phyloP scores from a whole-genome alignment of 1,139 yeast species.

The Kurtzmaniella quercitrusa region DNA sequence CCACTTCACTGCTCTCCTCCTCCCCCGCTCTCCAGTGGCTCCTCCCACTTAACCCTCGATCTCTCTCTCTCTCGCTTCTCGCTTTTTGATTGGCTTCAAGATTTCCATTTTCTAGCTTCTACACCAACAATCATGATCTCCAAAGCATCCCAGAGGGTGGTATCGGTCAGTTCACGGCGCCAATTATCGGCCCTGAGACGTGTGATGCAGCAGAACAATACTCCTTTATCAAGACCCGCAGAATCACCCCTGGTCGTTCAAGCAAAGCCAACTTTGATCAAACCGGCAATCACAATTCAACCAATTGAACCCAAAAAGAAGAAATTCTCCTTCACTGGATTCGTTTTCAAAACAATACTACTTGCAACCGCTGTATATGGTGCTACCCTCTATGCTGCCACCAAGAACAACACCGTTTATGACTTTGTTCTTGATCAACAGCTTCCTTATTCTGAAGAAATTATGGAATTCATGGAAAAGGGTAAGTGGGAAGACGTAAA shows the following conservation, averaged over 20 bases:
- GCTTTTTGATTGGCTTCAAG: constrained; percentile 1
- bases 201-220: background rate
- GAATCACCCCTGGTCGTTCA: background rate
- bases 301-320: constrained; percentile 16
- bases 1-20: background rate
- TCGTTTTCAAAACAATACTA: constrained; percentile 29
- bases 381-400: constrained; percentile 38
- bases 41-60: background rate
- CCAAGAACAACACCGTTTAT: constrained; percentile 43
- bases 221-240: background rate
- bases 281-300: constrained; percentile 2
- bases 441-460: constrained; percentile 43
- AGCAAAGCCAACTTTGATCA: background rate
- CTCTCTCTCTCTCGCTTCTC: background rate
- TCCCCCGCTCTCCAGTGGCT: background rate
- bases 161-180: background rate
- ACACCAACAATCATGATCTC: constrained; percentile 2
- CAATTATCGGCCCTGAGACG: background rate
- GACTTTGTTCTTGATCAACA: constrained; percentile 44
- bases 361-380: constrained; percentile 33
- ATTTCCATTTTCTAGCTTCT: background rate
- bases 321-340: constrained; percentile 28
- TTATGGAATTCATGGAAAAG: constrained; percentile 37
- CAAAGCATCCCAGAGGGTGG: background rate
- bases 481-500: constrained; percentile 33